Percentiles rank a stretch among this genome's conserved stretches.
Evolutionary conservation across 768 basidiomycete species (phyloP).

Genomic region (Serendipita sp.): DNA sequence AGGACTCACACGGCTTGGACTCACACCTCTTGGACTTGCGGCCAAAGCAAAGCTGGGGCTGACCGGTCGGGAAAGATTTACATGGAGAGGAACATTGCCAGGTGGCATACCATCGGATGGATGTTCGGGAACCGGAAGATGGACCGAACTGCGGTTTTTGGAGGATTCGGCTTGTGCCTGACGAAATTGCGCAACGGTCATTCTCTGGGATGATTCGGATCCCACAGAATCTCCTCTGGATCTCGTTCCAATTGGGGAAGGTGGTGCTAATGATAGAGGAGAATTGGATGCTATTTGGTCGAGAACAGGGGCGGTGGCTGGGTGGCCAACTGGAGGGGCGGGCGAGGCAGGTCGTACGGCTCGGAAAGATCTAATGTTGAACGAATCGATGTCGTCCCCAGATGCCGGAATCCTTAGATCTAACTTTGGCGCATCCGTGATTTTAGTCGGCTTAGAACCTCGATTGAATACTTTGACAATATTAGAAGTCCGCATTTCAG

Average conservation of each 20-base stretch:
- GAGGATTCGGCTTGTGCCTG: slow-evolving; percentile 42
- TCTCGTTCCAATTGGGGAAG: slow-evolving; percentile 23
- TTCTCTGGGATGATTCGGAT: slow-evolving; percentile 54
- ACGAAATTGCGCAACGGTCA: slow-evolving; percentile 66
- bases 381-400: slow-evolving; percentile 23
- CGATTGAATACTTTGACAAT: neutral
- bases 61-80: neutral
- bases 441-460: neutral
- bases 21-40: neutral
- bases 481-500: slow-evolving; percentile 1
- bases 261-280: slow-evolving; percentile 12
- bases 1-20: neutral
- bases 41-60: neutral
- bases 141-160: neutral
- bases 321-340: neutral
- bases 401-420: neutral
- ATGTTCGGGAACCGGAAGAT: slow-evolving; percentile 3
- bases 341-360: slow-evolving; percentile 40
- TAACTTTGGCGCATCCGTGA: neutral
- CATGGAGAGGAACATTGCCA: slow-evolving; percentile 1
- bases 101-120: slow-evolving; percentile 1
- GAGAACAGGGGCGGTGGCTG: neutral
- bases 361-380: slow-evolving; percentile 60
- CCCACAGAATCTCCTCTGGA: slow-evolving; percentile 41
- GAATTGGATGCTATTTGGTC: slow-evolving; percentile 10